Conservation (phyloP, 345 rosid species). For the Cardamine chenopodiifolia region DNA sequence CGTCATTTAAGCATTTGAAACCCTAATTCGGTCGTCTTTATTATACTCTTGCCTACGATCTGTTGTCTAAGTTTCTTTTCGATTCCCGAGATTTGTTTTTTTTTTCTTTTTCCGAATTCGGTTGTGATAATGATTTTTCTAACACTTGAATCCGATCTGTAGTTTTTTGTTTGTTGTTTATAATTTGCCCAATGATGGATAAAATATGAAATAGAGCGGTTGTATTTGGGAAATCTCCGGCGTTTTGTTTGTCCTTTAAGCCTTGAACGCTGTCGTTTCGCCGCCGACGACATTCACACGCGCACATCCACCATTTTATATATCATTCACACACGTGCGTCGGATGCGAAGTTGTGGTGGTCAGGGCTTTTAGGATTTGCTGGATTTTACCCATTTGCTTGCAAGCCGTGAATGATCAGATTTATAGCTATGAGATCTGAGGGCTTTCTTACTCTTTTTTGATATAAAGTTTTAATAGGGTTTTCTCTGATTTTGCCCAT, state of each 20-base stretch:
- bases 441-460: conserved; percentile 34
- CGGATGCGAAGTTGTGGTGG: conserved; percentile 15
- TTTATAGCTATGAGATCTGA: conserved; percentile 64
- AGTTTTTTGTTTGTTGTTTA: neutral
- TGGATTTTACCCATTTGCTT: conserved; percentile 35
- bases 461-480: neutral
- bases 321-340: neutral
- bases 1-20: neutral
- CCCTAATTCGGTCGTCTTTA: conserved; percentile 21
- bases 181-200: conserved; percentile 41
- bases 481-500: neutral
- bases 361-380: conserved; percentile 37
- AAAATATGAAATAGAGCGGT: conserved; percentile 39
- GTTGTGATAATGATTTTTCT: neutral
- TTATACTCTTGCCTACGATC: neutral
- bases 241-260: conserved; percentile 23
- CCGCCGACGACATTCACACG: conserved; percentile 22
- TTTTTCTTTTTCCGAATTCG: neutral
- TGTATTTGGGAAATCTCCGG: conserved; percentile 35
- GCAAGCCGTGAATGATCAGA: conserved; percentile 45
- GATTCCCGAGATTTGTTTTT: neutral
- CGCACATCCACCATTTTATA: neutral
- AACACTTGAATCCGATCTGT: neutral
- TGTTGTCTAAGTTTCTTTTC: neutral
- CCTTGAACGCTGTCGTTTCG: conserved; percentile 14